Conservation (phyloP, 768 basidiomycete genomes). For the Lactarius tabidus region DNA sequence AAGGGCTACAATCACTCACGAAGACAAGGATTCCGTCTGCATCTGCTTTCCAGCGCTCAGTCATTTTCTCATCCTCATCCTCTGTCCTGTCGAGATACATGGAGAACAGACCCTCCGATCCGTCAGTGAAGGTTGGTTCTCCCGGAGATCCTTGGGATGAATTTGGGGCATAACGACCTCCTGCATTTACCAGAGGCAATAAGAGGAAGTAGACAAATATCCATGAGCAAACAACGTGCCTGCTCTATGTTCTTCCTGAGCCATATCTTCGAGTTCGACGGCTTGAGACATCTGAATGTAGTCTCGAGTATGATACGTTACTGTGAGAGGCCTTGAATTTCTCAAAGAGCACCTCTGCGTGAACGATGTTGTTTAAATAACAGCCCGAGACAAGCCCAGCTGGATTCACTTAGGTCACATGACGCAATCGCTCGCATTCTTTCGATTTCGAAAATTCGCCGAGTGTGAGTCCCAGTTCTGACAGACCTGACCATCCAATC, state of each 20-base stretch:
- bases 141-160: neutral
- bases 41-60: constrained; percentile 11
- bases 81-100: constrained; percentile 10
- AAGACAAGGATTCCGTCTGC: constrained; percentile 14
- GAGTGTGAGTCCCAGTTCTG: too few species aligned
- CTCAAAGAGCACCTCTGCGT: too few species aligned
- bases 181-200: neutral
- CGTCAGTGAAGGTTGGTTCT: neutral
- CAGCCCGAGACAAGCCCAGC: too few species aligned
- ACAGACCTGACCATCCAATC: too few species aligned
- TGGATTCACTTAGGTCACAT: too few species aligned
- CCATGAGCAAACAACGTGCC: neutral
- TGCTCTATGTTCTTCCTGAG: neutral
- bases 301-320: neutral
- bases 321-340: too few species aligned
- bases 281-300: neutral
- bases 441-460: too few species aligned
- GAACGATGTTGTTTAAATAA: too few species aligned
- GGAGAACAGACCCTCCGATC: constrained; percentile 8
- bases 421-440: too few species aligned
- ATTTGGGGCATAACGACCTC: neutral
- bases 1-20: neutral
- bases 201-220: neutral
- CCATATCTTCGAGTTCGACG: neutral
- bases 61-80: neutral